Percentiles rank a stretch among this genome's conserved stretches.
phyloP scores from a whole-genome alignment of 345 rosid species.

The Viola odorata region DNA sequence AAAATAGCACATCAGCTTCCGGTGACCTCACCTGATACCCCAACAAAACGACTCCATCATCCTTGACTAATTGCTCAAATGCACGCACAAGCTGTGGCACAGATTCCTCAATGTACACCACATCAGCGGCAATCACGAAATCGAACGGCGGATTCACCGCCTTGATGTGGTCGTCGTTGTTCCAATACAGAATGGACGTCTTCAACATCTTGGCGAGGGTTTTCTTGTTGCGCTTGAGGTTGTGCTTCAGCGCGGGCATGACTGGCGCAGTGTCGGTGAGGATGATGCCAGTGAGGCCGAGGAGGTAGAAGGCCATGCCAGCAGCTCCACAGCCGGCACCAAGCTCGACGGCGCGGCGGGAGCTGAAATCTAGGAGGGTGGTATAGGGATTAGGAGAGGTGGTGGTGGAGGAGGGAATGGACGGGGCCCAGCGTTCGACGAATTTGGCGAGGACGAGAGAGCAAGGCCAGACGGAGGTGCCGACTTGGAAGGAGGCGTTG shows the following conservation, averaged over 20 bases:
- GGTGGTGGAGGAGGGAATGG: slow-evolving; percentile 12
- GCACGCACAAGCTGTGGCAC: slow-evolving; percentile 56
- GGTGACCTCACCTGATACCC: slow-evolving; percentile 89
- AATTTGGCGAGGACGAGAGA: slow-evolving; percentile 85
- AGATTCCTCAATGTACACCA: slow-evolving; percentile 76
- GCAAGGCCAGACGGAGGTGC: slow-evolving; percentile 94
- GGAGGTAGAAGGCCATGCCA: slow-evolving; percentile 74
- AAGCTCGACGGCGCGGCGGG: slow-evolving; percentile 68
- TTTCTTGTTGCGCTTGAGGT: slow-evolving; percentile 81
- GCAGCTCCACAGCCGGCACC: slow-evolving; percentile 91
- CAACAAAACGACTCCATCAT: slow-evolving; percentile 63
- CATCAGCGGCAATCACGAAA: slow-evolving; percentile 77
- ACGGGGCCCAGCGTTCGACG: slow-evolving; percentile 77
- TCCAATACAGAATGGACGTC: slow-evolving; percentile 62
- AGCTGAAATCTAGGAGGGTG: slow-evolving; percentile 53
- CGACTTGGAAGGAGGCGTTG: slow-evolving; percentile 84
- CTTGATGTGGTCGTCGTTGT: slow-evolving; percentile 51
- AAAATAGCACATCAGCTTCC: slow-evolving; percentile 71
- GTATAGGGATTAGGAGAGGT: slow-evolving; percentile 43
- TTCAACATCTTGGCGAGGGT: slow-evolving; percentile 54
- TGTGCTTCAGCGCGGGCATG: slow-evolving; percentile 89
- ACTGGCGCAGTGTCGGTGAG: slow-evolving; percentile 86
- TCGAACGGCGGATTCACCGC: slow-evolving; percentile 73
- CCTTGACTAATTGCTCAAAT: slow-evolving; percentile 60
- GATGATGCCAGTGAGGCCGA: slow-evolving; percentile 67